These are phyloP conservation scores for Zoysia matrella DNA, from an alignment of 202 grass and related monocot species.

Conservation along the genomic window DNA sequence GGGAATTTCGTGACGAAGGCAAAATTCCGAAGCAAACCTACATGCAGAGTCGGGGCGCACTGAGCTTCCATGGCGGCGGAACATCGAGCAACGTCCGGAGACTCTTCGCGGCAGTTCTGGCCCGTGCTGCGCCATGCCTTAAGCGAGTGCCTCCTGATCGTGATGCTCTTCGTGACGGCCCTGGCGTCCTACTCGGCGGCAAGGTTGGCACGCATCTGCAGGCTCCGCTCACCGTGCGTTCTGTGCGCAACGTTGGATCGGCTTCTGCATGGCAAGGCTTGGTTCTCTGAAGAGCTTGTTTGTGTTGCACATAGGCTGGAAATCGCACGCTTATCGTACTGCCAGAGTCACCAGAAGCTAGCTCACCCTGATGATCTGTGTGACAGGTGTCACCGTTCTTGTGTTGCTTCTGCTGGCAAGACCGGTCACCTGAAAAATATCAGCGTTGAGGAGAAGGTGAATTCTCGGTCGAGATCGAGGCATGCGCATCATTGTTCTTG, in stretches of 20 bases:
- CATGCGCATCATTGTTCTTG: conserved; percentile 48
- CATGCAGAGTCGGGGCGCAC: conserved; percentile 37
- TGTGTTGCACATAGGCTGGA: conserved; percentile 76
- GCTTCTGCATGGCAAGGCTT: conserved; percentile 52
- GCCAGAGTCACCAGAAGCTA: conserved; percentile 71
- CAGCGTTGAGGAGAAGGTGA: conserved; percentile 36
- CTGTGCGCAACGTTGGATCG: conserved; percentile 69
- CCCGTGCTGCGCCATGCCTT: conserved; percentile 59
- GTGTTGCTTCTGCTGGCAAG: conserved; percentile 29
- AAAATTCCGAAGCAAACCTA: conserved; percentile 36
- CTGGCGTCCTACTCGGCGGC: conserved; percentile 56
- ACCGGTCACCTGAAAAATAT: conserved; percentile 20
- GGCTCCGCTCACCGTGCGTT: conserved; percentile 69
- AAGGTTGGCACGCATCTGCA: conserved; percentile 66
- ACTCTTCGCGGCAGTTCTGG: conserved; percentile 54
- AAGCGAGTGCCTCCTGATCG: conserved; percentile 77
- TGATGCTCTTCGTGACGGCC: conserved; percentile 67
- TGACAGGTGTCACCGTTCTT: conserved; percentile 64
- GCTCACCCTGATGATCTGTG: conserved; percentile 62
- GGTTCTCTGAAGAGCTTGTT: conserved; percentile 75
- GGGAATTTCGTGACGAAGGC: conserved; percentile 2
- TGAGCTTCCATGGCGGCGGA: conserved; percentile 59
- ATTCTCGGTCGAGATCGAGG: conserved; percentile 1
- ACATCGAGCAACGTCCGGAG: conserved; percentile 41
- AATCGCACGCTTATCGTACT: conserved; percentile 68